Evolutionary conservation across 176 grass and related monocot species (phyloP).

Genomic region (Ensete glaucum): DNA sequence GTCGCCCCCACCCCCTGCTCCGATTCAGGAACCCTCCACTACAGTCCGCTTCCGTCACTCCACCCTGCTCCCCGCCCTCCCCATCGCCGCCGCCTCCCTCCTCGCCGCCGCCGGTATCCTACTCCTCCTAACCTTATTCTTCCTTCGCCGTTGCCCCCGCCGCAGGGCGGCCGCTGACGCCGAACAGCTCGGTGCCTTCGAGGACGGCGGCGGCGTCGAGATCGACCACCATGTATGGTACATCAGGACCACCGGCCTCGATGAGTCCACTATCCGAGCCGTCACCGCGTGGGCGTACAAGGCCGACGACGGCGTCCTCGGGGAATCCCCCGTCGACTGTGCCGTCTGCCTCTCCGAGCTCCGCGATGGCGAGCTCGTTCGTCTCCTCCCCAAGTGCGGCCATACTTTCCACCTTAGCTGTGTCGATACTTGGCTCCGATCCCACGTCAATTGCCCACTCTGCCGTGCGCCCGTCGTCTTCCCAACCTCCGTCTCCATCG

Average conservation of each 20-base stretch:
- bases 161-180: not conserved
- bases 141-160: not conserved
- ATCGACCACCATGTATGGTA: constrained; percentile 17
- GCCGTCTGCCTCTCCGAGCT: constrained; percentile 76
- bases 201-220: not conserved
- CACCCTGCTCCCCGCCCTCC: constrained; percentile 1
- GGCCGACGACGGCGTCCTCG: constrained; percentile 17
- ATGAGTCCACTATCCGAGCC: constrained; percentile 16
- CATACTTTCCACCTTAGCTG: constrained; percentile 75
- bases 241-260: constrained; percentile 15
- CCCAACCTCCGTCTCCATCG: not conserved
- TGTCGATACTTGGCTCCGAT: constrained; percentile 76
- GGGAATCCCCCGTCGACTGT: constrained; percentile 20
- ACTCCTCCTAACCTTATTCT: not conserved
- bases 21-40: not conserved
- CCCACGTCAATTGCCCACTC: constrained; percentile 75
- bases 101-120: not conserved
- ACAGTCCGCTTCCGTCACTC: not conserved
- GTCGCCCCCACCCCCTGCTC: not conserved
- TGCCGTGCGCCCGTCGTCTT: constrained; percentile 54
- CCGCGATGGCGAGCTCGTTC: constrained; percentile 66
- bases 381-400: constrained; percentile 58
- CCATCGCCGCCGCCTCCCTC: not conserved
- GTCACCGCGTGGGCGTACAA: constrained; percentile 11
- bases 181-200: not conserved